Evolutionary conservation across 768 basidiomycete species (phyloP).

Genomic region (Phylloporus scabripes): DNA sequence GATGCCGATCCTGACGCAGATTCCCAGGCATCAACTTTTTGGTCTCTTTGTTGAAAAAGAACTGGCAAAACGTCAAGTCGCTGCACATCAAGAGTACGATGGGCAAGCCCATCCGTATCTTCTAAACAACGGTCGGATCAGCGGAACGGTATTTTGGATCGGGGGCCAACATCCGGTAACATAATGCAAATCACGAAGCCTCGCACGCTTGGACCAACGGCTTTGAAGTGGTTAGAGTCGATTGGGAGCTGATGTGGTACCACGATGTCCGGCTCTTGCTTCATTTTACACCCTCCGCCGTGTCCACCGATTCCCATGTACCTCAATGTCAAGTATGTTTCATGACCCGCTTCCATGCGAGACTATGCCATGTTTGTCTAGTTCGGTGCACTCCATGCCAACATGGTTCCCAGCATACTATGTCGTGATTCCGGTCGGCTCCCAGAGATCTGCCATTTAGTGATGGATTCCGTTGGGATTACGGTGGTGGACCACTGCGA

Average conservation of each 20-base stretch:
- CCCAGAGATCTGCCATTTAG: constrained; percentile 3
- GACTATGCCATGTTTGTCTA: constrained; percentile 2
- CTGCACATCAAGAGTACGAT: constrained; percentile 98
- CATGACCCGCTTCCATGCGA: constrained; percentile 10
- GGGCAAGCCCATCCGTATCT: constrained; percentile 96
- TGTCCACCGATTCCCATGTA: constrained; percentile 20
- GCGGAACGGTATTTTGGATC: constrained; percentile 13
- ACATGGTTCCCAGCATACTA: constrained; percentile 7
- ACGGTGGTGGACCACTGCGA: not conserved
- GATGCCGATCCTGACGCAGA: constrained; percentile 5
- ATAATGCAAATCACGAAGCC: constrained; percentile 92
- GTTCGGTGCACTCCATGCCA: constrained; percentile 6
- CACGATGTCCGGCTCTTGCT: constrained; percentile 20
- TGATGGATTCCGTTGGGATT: not conserved
- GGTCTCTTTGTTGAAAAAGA: constrained; percentile 98
- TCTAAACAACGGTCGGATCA: constrained; percentile 43
- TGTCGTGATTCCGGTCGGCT: constrained; percentile 1
- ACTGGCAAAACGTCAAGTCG: constrained; percentile 99
- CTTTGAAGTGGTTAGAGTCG: constrained; percentile 57
- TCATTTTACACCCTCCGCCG: constrained; percentile 9
- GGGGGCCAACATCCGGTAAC: constrained; percentile 29
- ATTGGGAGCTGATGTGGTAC: constrained; percentile 82
- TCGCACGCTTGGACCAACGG: constrained; percentile 99
- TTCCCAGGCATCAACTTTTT: constrained; percentile 94
- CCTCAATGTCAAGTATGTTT: constrained; percentile 8